phyloP scores from a whole-genome alignment of 2,329 filamentous ascomycete genomes.

The Parasarocladium wereldwijsianum region DNA sequence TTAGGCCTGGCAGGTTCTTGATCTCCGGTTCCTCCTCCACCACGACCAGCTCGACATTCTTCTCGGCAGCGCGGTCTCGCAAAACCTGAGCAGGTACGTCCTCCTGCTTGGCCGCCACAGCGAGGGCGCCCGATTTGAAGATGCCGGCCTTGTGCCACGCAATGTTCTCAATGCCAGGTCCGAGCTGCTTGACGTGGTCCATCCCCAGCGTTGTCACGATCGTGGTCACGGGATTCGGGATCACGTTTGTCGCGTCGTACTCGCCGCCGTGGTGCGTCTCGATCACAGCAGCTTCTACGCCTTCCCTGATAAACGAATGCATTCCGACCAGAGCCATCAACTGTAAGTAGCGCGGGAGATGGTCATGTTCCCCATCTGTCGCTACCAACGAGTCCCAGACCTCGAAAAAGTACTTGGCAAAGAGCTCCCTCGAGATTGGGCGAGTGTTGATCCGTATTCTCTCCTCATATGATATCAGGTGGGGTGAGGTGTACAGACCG shows the following conservation, averaged over 20 bases:
- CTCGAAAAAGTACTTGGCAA: slow-evolving; percentile 29
- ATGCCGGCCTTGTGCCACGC: slow-evolving; percentile 38
- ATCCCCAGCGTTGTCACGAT: slow-evolving; percentile 30
- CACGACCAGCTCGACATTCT: slow-evolving; percentile 13
- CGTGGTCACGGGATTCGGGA: slow-evolving; percentile 24
- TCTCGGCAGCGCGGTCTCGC: slow-evolving; percentile 18
- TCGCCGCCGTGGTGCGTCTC: slow-evolving; percentile 31
- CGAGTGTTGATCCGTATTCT: slow-evolving; percentile 25
- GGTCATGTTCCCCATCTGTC: slow-evolving; percentile 3
- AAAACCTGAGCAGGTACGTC: slow-evolving; percentile 18
- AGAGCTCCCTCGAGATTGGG: slow-evolving; percentile 20
- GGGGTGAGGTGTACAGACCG: slow-evolving; percentile 34
- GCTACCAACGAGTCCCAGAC: slow-evolving; percentile 21
- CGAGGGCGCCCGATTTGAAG: slow-evolving; percentile 23
- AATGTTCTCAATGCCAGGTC: slow-evolving; percentile 28
- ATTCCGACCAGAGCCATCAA: slow-evolving; percentile 19
- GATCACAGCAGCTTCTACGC: slow-evolving; percentile 26
- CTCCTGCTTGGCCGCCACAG: slow-evolving; percentile 18
- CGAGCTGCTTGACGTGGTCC: slow-evolving; percentile 29
- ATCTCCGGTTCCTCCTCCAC: slow-evolving; percentile 7
- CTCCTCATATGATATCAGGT: slow-evolving; percentile 26
- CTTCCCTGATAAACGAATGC: slow-evolving; percentile 28
- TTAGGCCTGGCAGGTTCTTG: slow-evolving; percentile 7
- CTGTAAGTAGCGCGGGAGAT: slow-evolving; percentile 4
- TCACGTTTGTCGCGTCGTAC: slow-evolving; percentile 32